phyloP scores from a whole-genome alignment of 441 rosid species.

The Manihot esculenta region DNA sequence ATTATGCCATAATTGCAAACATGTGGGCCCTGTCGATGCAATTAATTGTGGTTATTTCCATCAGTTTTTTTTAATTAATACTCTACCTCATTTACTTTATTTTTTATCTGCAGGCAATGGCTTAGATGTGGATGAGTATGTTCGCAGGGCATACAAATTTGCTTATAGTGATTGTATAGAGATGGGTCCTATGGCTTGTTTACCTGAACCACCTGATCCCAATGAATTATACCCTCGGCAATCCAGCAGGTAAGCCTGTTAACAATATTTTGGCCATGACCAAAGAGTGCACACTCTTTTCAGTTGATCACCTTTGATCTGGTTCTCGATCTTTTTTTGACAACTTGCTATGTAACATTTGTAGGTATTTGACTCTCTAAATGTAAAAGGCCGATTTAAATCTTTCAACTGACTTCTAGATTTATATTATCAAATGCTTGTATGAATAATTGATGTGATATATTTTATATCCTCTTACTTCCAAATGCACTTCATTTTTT shows the following conservation, averaged over 20 bases:
- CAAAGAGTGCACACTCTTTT: neutral
- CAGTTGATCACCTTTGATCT: constrained; percentile 8
- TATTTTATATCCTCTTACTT: constrained; percentile 15
- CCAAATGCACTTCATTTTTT: neutral
- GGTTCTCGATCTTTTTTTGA: constrained; percentile 11
- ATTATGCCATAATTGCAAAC: constrained; percentile 16
- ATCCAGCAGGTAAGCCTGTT: constrained; percentile 70
- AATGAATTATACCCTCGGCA: constrained; percentile 94
- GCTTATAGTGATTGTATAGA: constrained; percentile 98
- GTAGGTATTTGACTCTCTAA: neutral
- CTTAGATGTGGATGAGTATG: constrained; percentile 99
- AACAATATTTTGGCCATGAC: constrained; percentile 11
- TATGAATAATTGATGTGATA: neutral
- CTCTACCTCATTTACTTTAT: constrained; percentile 22
- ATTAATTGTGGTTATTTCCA: constrained; percentile 16
- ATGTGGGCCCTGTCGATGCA: constrained; percentile 8
- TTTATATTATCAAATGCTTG: neutral
- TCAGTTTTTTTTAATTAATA: constrained; percentile 14
- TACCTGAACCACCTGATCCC: constrained; percentile 97
- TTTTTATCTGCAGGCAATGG: constrained; percentile 77
- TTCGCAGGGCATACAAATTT: constrained; percentile 94
- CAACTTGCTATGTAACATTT: constrained; percentile 18
- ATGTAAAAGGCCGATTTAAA: neutral
- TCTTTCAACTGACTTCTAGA: neutral
- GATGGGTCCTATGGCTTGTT: constrained; percentile 89